Evolutionary conservation across 805 yeast genomes (phyloP).

Genomic region (Metschnikowia kunwiensis): DNA sequence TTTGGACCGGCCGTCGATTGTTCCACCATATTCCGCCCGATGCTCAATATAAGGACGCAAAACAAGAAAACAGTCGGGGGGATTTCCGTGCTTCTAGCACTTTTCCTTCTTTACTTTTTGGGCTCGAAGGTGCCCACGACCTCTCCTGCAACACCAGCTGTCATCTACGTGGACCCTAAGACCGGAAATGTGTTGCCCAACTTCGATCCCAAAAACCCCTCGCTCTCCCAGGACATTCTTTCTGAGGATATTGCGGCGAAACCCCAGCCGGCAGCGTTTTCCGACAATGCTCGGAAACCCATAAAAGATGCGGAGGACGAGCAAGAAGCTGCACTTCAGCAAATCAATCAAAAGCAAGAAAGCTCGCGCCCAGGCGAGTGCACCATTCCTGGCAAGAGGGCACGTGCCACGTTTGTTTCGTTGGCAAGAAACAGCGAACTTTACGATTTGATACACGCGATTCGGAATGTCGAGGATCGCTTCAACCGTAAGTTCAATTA

Average conservation of each 20-base stretch:
- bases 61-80: conserved; percentile 4
- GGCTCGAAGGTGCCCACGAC: not conserved
- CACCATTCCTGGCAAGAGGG: conserved; percentile 11
- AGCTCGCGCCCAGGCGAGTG: conserved; percentile 7
- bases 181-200: conserved; percentile 13
- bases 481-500: conserved; percentile 23
- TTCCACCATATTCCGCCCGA: too few species aligned
- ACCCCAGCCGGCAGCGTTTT: not conserved
- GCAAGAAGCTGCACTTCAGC: conserved; percentile 10
- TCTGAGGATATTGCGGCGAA: not conserved
- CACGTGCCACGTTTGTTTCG: conserved; percentile 18
- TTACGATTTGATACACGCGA: conserved; percentile 16
- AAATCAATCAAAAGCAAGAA: conserved; percentile 5
- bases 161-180: conserved; percentile 18
- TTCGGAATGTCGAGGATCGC: conserved; percentile 23
- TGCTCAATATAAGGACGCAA: conserved; percentile 3
- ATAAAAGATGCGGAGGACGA: conserved; percentile 11
- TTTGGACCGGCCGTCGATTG: too few species aligned
- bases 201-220: conserved; percentile 3
- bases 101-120: conserved; percentile 1
- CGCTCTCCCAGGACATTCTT: not conserved
- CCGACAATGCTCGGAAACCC: not conserved
- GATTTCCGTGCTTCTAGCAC: conserved; percentile 7
- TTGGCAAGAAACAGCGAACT: conserved; percentile 19
- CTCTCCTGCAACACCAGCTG: not conserved